These are phyloP conservation scores for Cyanodermella asteris DNA, from an alignment of 2,329 filamentous ascomycete genomes.

Conservation along the genomic window DNA sequence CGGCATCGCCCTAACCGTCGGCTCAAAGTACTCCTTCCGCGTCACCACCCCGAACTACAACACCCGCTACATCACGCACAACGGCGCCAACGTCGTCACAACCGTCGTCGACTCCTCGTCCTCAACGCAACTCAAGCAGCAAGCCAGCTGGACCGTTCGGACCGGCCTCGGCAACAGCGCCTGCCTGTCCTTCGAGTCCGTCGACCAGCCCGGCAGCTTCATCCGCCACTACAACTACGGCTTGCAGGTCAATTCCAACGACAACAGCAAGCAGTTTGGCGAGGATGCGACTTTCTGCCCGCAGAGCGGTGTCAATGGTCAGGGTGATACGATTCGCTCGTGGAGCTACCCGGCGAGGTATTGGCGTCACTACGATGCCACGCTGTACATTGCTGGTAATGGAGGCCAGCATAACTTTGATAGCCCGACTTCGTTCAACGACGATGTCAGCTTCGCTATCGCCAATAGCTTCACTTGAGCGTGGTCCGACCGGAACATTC, in stretches of 20 bases:
- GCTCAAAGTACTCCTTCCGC: conserved; percentile 30
- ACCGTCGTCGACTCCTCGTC: conserved; percentile 32
- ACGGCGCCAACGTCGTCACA: conserved; percentile 27
- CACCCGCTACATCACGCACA: conserved; percentile 33
- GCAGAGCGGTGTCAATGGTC: conserved; percentile 27
- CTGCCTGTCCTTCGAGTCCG: conserved; percentile 40
- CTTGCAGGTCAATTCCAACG: conserved; percentile 27
- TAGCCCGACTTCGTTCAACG: too few relatives aligned
- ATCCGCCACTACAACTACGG: conserved; percentile 33
- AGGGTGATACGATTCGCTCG: conserved; percentile 30
- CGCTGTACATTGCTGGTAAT: too few relatives aligned
- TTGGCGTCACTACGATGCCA: too few relatives aligned
- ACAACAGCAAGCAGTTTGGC: conserved; percentile 32
- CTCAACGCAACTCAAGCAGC: conserved; percentile 25
- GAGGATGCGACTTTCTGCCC: conserved; percentile 45
- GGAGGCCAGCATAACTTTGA: too few relatives aligned
- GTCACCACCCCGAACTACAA: conserved; percentile 33
- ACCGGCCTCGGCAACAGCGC: conserved; percentile 32
- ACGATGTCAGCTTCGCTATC: too few relatives aligned
- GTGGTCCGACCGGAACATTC: too few relatives aligned
- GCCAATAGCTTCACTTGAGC: too few relatives aligned
- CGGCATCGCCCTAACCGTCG: conserved; percentile 25
- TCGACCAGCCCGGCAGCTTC: conserved; percentile 34
- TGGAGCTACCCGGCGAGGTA: too few relatives aligned
- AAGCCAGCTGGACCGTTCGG: conserved; percentile 32